Conservation (phyloP, 1,284 basidiomycete genomes). For the Trichosporon sp. region DNA sequence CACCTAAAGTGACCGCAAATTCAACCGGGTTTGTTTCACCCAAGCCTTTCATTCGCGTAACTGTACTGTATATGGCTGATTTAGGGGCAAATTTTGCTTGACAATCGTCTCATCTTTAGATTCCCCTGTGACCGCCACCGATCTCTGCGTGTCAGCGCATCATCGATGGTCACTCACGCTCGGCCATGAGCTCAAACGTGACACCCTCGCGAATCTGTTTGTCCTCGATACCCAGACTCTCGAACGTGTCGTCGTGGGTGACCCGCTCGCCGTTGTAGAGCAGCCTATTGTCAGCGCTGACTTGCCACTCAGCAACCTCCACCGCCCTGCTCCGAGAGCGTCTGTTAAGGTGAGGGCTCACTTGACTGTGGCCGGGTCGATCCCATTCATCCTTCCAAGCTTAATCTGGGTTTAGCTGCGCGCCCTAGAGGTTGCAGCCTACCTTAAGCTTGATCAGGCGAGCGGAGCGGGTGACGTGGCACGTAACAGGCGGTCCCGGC, state of each 20-base stretch:
- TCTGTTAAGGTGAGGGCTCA: not conserved
- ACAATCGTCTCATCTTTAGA: not conserved
- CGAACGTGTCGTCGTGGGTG: not conserved
- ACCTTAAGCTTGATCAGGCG: not conserved
- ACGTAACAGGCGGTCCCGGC: not conserved
- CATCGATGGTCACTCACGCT: not conserved
- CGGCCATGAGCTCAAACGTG: not conserved
- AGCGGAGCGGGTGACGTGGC: not conserved
- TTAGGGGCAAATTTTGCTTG: no score
- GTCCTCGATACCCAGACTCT: not conserved
- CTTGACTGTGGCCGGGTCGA: not conserved
- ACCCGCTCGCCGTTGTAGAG: not conserved
- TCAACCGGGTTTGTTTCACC: no score
- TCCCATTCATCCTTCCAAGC: not conserved
- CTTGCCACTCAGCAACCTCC: not conserved
- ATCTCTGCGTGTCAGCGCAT: not conserved
- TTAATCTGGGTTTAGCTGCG: not conserved
- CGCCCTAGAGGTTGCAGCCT: not conserved
- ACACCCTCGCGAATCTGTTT: not conserved
- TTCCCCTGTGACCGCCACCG: not conserved
- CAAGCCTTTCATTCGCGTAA: not conserved
- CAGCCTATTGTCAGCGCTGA: not conserved
- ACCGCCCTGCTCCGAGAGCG: no score
- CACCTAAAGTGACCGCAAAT: no score
- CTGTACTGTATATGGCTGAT: no score